Percentiles rank a stretch among this genome's conserved stretches.
Evolutionary conservation across 169 alveolate species (phyloP).

Genomic region (Babesia divergens): DNA sequence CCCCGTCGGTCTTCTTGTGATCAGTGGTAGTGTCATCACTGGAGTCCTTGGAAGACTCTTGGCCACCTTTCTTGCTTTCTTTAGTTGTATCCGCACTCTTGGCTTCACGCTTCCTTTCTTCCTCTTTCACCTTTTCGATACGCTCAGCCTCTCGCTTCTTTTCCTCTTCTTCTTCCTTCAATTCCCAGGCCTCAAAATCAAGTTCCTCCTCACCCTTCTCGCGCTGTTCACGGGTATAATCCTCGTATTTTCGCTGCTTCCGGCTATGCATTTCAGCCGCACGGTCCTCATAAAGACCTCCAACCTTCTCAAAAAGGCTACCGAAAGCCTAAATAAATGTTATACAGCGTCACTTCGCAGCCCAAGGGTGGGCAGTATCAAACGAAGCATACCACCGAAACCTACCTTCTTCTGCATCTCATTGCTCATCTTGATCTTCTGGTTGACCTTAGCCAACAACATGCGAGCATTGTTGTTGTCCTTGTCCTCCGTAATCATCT

Average conservation of each 20-base stretch:
- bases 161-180: slow-evolving; percentile 55
- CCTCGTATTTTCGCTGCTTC: slow-evolving; percentile 71
- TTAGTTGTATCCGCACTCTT: background rate
- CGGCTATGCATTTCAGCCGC: slow-evolving; percentile 70
- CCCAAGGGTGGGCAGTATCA: too few species aligned
- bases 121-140: slow-evolving; percentile 57
- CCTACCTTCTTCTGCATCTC: slow-evolving; percentile 54
- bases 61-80: slow-evolving; percentile 1
- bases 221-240: slow-evolving; percentile 51
- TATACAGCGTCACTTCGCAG: too few species aligned
- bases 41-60: slow-evolving; percentile 9
- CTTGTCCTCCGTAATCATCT: slow-evolving; percentile 23
- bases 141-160: slow-evolving; percentile 55
- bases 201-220: slow-evolving; percentile 70
- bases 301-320: slow-evolving; percentile 74
- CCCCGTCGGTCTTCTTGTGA: slow-evolving; percentile 29
- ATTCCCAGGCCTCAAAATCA: slow-evolving; percentile 69
- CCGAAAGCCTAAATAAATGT: slow-evolving; percentile 67
- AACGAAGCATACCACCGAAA: background rate
- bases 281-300: slow-evolving; percentile 79
- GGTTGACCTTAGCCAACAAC: slow-evolving; percentile 24
- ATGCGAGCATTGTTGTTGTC: slow-evolving; percentile 41
- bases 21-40: slow-evolving; percentile 25
- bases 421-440: slow-evolving; percentile 3
- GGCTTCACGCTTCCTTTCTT: slow-evolving; percentile 34